phyloP scores from a whole-genome alignment of 768 basidiomycete species.

The Collybia sp. region DNA sequence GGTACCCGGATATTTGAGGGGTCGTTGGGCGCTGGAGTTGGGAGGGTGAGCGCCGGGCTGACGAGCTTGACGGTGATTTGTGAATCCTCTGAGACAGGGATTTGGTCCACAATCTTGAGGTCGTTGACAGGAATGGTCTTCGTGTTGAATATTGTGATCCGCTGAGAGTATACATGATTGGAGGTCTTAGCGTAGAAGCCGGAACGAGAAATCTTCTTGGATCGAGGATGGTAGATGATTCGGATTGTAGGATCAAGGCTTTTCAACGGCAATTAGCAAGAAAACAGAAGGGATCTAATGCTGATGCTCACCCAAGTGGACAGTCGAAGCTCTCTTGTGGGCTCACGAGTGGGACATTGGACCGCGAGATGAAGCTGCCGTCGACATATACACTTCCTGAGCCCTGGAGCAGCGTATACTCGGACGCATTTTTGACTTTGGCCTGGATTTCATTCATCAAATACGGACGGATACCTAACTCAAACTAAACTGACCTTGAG shows the following conservation, averaged over 20 bases:
- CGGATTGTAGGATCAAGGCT: constrained; percentile 37
- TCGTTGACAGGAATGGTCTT: constrained; percentile 21
- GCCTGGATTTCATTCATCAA: constrained; percentile 20
- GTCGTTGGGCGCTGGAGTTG: constrained; percentile 8
- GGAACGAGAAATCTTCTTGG: constrained; percentile 25
- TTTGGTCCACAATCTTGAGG: constrained; percentile 33
- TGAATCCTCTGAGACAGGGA: constrained; percentile 31
- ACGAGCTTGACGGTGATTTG: constrained; percentile 38
- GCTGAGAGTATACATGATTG: constrained; percentile 27
- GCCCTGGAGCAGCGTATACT: constrained; percentile 46
- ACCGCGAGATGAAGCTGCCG: constrained; percentile 51
- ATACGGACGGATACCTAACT: too few relatives aligned
- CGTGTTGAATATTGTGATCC: constrained; percentile 33
- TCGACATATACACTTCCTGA: constrained; percentile 48
- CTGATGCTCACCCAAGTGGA: constrained; percentile 33
- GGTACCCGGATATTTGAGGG: neutral
- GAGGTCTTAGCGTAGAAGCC: constrained; percentile 30
- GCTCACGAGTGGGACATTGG: constrained; percentile 34
- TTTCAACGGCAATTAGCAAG: neutral
- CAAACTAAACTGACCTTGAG: constrained; percentile 23
- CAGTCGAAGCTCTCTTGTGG: constrained; percentile 41
- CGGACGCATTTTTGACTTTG: constrained; percentile 48
- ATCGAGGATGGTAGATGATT: constrained; percentile 32
- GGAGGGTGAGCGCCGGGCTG: constrained; percentile 26
- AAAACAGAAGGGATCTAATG: neutral